A percentile compares a stretch with the other conserved stretches of the same genome.
These are phyloP conservation scores for Yueomyces sinensis DNA, from an alignment of 805 yeast species.

Conservation along the genomic window DNA sequence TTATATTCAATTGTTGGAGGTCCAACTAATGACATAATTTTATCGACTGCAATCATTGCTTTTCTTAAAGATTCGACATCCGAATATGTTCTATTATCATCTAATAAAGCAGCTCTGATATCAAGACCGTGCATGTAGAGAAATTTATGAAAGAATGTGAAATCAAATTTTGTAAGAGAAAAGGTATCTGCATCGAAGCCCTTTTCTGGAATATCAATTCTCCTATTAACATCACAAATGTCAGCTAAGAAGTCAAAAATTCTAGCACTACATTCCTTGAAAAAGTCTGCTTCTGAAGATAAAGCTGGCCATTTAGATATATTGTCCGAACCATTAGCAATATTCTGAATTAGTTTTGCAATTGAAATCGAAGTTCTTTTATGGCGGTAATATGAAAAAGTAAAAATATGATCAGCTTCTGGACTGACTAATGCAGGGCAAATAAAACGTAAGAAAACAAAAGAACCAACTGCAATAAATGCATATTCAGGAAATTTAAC, in stretches of 20 bases:
- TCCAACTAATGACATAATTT: slow-evolving; percentile 34
- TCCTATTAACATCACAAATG: slow-evolving; percentile 13
- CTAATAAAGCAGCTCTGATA: slow-evolving; percentile 15
- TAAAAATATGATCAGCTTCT: slow-evolving; percentile 34
- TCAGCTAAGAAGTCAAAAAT: slow-evolving; percentile 30
- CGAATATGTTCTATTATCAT: slow-evolving; percentile 4
- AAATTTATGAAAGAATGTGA: slow-evolving; percentile 33
- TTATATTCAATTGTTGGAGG: slow-evolving; percentile 42
- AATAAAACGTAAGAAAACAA: slow-evolving; percentile 63
- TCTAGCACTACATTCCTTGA: slow-evolving; percentile 27
- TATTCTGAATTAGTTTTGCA: slow-evolving; percentile 73
- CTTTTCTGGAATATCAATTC: not conserved
- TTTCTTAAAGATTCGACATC: slow-evolving; percentile 11
- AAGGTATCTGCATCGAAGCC: slow-evolving; percentile 9
- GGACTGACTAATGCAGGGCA: slow-evolving; percentile 91
- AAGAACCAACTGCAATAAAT: slow-evolving; percentile 70
- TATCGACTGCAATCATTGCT: slow-evolving; percentile 30
- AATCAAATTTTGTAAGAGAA: slow-evolving; percentile 9
- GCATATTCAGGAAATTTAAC: slow-evolving; percentile 55
- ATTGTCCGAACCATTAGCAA: slow-evolving; percentile 70
- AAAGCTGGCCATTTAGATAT: slow-evolving; percentile 54
- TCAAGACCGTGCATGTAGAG: slow-evolving; percentile 34
- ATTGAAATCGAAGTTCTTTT: slow-evolving; percentile 62
- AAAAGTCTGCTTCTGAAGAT: slow-evolving; percentile 28
- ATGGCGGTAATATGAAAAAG: slow-evolving; percentile 27